Conservation (phyloP, 1,139 yeast species). For the Kurtzmaniella quercitrusa region DNA sequence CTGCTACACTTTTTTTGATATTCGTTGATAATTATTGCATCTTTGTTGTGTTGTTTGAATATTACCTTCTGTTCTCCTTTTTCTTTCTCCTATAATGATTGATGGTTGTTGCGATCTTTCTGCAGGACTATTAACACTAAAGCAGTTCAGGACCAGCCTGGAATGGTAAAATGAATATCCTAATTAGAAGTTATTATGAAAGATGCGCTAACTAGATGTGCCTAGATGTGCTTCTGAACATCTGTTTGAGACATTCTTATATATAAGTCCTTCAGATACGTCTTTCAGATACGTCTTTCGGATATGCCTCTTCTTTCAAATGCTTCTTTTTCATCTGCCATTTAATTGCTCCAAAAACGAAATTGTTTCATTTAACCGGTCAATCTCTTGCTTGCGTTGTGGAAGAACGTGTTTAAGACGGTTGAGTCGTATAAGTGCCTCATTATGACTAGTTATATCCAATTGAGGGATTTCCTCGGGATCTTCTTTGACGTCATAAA, state of each 20-base stretch:
- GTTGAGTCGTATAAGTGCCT: conserved; percentile 19
- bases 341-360: conserved; percentile 23
- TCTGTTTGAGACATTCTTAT: no score
- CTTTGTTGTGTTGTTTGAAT: no score
- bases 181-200: no score
- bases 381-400: conserved; percentile 27
- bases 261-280: no score
- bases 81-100: no score
- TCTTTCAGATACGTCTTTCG: no score
- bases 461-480: conserved; percentile 15
- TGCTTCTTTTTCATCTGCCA: conserved; percentile 1
- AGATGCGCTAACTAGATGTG: no score
- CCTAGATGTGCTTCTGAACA: no score
- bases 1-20: no score
- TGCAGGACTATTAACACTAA: not conserved
- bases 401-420: conserved; percentile 30
- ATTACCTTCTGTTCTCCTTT: no score
- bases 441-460: conserved; percentile 22
- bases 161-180: not conserved
- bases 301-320: not conserved
- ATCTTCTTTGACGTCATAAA: conserved; percentile 9
- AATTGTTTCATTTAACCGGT: conserved; percentile 26
- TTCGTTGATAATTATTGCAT: no score
- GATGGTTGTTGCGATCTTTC: no score
- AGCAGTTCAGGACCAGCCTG: not conserved